Conservation (phyloP, 2,329 filamentous ascomycete species). For the Elsinoe ampelina region DNA sequence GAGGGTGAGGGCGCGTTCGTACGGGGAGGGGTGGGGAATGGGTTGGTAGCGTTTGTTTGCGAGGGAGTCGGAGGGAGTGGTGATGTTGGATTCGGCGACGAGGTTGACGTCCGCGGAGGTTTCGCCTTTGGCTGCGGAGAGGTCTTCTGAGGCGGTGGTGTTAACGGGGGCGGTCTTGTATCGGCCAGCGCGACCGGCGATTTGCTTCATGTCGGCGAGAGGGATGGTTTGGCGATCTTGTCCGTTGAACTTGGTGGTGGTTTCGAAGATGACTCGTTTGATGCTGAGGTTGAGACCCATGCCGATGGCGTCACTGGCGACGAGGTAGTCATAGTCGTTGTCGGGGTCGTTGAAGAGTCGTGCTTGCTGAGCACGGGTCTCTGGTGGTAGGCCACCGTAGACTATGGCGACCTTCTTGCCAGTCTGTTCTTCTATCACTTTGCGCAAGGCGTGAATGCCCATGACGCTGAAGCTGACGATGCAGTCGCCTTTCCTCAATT, state of each 20-base stretch:
- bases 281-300: constrained; percentile 93
- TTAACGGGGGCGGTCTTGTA: constrained; percentile 63
- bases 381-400: constrained; percentile 83
- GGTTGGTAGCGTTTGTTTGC: constrained; percentile 4
- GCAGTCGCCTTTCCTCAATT: constrained; percentile 80
- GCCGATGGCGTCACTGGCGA: constrained; percentile 90
- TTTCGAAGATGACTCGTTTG: constrained; percentile 81
- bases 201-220: constrained; percentile 82
- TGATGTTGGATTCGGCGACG: not conserved
- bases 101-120: constrained; percentile 10
- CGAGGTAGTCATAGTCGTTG: constrained; percentile 90
- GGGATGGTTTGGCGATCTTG: constrained; percentile 47
- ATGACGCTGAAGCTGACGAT: constrained; percentile 79
- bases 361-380: constrained; percentile 86
- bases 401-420: constrained; percentile 80
- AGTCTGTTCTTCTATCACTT: constrained; percentile 64
- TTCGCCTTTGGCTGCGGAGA: constrained; percentile 23
- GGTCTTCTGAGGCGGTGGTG: constrained; percentile 21
- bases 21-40: not conserved
- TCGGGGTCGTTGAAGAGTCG: constrained; percentile 87
- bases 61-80: not conserved
- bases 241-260: constrained; percentile 63
- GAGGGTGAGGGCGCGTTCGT: constrained; percentile 8
- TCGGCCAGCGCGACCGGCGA: constrained; percentile 82
- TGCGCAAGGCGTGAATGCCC: constrained; percentile 70